Conservation (phyloP, 352 stramenopile genomes). For the Phytopythium ostracodes region DNA sequence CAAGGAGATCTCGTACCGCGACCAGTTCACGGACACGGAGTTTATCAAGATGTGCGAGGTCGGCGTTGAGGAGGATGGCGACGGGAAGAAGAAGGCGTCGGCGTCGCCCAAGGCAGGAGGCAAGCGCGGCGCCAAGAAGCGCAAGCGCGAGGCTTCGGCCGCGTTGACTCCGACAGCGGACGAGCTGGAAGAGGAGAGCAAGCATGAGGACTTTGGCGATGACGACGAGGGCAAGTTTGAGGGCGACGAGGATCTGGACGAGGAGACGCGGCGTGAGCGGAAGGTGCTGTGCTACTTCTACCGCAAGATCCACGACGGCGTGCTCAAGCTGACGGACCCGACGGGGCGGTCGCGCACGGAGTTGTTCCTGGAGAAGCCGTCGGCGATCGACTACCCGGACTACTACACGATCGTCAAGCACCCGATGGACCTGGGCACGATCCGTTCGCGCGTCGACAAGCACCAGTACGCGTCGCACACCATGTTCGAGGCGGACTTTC, state of each 20-base stretch:
- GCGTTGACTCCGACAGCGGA: neutral
- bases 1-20: conserved; percentile 85
- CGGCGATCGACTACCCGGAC: conserved; percentile 78
- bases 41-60: conserved; percentile 88
- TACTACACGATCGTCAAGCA: conserved; percentile 88
- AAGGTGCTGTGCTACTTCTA: conserved; percentile 82
- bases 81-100: conserved; percentile 19
- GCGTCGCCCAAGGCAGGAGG: neutral
- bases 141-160: conserved; percentile 17
- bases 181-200: conserved; percentile 12
- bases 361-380: conserved; percentile 79
- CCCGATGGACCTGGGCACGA: conserved; percentile 87
- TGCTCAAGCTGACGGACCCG: conserved; percentile 71
- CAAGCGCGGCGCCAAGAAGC: conserved; percentile 26
- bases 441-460: conserved; percentile 73
- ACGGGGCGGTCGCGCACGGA: conserved; percentile 64
- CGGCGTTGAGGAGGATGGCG: conserved; percentile 50
- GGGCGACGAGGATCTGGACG: conserved; percentile 36
- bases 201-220: conserved; percentile 12
- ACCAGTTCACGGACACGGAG: conserved; percentile 83
- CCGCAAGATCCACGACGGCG: conserved; percentile 80
- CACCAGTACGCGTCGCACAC: conserved; percentile 61
- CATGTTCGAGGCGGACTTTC: conserved; percentile 77
- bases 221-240: conserved; percentile 21
- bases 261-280: conserved; percentile 41